Percentiles rank a stretch among this genome's conserved stretches.
Conservation (phyloP, 495 filamentous ascomycete genomes). For the Penicillium goetzii region DNA sequence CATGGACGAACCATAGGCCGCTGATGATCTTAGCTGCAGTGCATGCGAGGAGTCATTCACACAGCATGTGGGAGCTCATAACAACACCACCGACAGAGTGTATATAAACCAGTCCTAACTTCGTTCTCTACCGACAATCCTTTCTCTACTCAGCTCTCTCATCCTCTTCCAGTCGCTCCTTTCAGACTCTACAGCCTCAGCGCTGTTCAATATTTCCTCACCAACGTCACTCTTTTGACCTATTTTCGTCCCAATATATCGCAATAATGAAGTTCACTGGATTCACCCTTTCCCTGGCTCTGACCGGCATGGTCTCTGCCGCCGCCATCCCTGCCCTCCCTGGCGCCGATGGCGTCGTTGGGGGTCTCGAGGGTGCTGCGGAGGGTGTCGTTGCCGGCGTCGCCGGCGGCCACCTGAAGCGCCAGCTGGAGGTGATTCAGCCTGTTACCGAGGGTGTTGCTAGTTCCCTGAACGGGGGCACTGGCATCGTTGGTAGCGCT, state of each 20-base stretch:
- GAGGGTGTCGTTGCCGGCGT: constrained; percentile 3
- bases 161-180: constrained; percentile 35
- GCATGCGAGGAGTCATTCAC: constrained; percentile 26
- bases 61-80: constrained; percentile 19
- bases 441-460: constrained; percentile 10
- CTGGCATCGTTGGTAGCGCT: constrained; percentile 20
- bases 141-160: constrained; percentile 27
- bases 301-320: constrained; percentile 25
- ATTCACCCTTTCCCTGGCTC: constrained; percentile 38
- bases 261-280: constrained; percentile 49
- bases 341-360: constrained; percentile 11
- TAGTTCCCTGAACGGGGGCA: constrained; percentile 13
- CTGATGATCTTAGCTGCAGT: constrained; percentile 19
- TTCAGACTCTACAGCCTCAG: constrained; percentile 19
- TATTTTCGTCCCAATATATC: constrained; percentile 6
- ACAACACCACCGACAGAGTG: constrained; percentile 12
- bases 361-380: constrained; percentile 8
- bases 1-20: constrained; percentile 18
- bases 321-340: constrained; percentile 23
- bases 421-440: constrained; percentile 14
- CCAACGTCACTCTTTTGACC: constrained; percentile 13
- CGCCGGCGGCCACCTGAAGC: not conserved
- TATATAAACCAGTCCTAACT: constrained; percentile 31
- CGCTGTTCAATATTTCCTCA: not conserved
- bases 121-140: not conserved